phyloP scores from a whole-genome alignment of 371 early-diverging fungal species.

The Ordospora colligata region DNA sequence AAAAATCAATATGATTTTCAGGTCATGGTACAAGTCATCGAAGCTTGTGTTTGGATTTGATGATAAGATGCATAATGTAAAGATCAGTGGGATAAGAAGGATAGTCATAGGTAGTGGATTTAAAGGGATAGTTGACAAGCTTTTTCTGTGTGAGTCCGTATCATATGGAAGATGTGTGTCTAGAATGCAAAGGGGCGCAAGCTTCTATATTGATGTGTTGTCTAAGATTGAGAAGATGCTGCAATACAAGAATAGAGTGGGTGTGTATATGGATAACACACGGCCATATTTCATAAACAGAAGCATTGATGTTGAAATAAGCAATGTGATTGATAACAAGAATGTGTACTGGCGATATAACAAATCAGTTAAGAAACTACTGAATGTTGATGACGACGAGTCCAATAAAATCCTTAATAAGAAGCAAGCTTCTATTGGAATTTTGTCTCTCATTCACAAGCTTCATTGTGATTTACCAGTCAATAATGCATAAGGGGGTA shows the following conservation, averaged over 20 bases:
- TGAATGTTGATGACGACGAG: background rate
- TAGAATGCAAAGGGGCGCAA: background rate
- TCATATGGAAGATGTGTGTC: background rate
- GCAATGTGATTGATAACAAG: slow-evolving; percentile 7
- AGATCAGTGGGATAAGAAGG: background rate
- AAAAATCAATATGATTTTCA: background rate
- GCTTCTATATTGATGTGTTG: background rate
- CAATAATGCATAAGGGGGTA: no score
- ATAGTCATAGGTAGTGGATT: background rate
- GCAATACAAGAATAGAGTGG: background rate
- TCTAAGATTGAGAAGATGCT: slow-evolving; percentile 9
- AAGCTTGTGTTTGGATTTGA: background rate
- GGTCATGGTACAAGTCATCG: slow-evolving; percentile 2
- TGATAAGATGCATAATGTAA: background rate
- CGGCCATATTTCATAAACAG: background rate
- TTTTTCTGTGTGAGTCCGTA: background rate
- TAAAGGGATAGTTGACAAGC: background rate
- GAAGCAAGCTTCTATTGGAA: no score
- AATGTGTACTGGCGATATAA: slow-evolving; percentile 3
- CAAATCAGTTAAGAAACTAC: background rate
- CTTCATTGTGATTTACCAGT: no score
- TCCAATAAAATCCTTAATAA: no score
- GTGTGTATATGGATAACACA: background rate
- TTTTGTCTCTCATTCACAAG: no score
- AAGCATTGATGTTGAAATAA: background rate